Evolutionary conservation across 345 rosid genomes (phyloP).

Genomic region (Gossypium longicalyx): DNA sequence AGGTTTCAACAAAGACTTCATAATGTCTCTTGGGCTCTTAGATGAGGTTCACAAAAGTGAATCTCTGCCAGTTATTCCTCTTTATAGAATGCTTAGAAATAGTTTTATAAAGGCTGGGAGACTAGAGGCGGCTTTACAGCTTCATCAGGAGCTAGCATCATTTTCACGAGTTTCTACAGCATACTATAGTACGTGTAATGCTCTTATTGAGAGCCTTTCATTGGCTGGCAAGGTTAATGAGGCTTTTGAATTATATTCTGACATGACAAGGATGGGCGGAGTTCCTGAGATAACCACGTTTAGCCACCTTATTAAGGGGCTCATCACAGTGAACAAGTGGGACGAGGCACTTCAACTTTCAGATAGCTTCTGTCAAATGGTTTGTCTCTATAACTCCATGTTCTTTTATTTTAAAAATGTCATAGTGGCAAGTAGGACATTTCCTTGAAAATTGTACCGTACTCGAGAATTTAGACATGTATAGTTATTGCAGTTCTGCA

Average conservation of each 20-base stretch:
- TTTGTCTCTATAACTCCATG: constrained; percentile 40
- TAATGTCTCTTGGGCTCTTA: constrained; percentile 73
- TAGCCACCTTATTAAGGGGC: constrained; percentile 65
- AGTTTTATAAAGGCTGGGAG: constrained; percentile 68
- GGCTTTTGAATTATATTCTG: constrained; percentile 71
- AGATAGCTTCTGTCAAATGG: constrained; percentile 67
- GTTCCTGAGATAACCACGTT: constrained; percentile 53
- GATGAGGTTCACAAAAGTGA: constrained; percentile 54
- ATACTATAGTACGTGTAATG: constrained; percentile 32
- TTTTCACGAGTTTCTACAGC: constrained; percentile 38
- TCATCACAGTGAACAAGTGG: constrained; percentile 57
- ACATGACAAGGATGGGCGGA: constrained; percentile 49
- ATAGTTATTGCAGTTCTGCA: not conserved
- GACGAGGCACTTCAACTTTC: constrained; percentile 72
- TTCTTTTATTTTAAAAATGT: constrained; percentile 16
- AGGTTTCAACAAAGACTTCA: constrained; percentile 72
- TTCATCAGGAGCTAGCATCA: constrained; percentile 64
- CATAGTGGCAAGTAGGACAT: not conserved
- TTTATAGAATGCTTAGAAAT: constrained; percentile 65
- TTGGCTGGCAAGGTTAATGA: constrained; percentile 60
- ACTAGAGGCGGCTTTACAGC: constrained; percentile 62
- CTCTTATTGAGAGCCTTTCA: constrained; percentile 63
- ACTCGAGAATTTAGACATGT: not conserved
- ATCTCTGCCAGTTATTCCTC: constrained; percentile 53
- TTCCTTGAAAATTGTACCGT: not conserved